Evolutionary conservation across 352 stramenopile species (phyloP).

Genomic region (Globisporangium ultimum): DNA sequence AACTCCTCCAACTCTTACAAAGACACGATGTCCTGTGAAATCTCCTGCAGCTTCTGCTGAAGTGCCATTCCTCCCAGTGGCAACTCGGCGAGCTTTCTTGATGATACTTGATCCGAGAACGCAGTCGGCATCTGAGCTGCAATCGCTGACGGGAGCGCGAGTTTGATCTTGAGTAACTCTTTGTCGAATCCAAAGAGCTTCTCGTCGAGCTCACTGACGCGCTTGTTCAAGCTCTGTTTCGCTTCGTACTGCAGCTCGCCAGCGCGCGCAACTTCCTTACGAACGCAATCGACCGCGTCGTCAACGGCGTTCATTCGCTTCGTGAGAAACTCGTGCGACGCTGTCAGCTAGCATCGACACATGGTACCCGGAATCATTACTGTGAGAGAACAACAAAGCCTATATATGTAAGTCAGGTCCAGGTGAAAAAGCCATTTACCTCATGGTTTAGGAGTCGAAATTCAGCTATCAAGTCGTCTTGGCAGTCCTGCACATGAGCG

Average conservation of each 20-base stretch:
- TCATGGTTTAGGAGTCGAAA: constrained; percentile 48
- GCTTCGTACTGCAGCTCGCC: constrained; percentile 28
- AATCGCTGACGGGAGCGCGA: constrained; percentile 42
- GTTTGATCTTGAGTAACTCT: constrained; percentile 61
- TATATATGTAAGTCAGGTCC: not conserved
- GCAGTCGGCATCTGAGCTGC: constrained; percentile 28
- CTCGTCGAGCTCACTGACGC: constrained; percentile 45
- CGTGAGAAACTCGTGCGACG: constrained; percentile 36
- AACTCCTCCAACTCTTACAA: constrained; percentile 22
- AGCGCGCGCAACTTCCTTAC: constrained; percentile 25
- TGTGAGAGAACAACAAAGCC: constrained; percentile 7
- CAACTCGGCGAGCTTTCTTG: constrained; percentile 11
- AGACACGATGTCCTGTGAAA: constrained; percentile 28
- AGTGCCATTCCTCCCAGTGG: constrained; percentile 18
- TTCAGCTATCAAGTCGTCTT: constrained; percentile 38
- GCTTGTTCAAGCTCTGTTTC: constrained; percentile 19
- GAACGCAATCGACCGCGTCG: constrained; percentile 38
- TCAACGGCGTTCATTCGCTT: constrained; percentile 38
- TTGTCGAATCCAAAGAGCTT: constrained; percentile 64
- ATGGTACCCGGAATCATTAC: not conserved
- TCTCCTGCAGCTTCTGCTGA: constrained; percentile 37
- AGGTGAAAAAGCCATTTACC: constrained; percentile 13
- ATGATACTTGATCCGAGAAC: constrained; percentile 9
- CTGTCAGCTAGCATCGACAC: constrained; percentile 3
- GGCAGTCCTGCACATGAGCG: constrained; percentile 35